Base-by-base conservation (phyloP, 164 flowering plant genomes). In the Kalanchoe fedtschenkoi region DNA sequence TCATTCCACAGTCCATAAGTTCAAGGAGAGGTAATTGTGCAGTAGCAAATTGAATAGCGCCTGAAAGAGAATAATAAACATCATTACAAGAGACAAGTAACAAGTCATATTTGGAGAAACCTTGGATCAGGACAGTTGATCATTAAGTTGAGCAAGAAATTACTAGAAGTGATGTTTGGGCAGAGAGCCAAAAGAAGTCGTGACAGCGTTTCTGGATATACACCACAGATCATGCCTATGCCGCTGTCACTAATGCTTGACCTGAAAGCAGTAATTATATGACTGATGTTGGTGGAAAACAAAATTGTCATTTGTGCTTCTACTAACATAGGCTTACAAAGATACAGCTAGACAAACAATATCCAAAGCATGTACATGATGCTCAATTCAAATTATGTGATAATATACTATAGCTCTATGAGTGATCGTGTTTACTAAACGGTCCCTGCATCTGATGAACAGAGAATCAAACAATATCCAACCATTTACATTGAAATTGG, bases 1-100 rank as follows among this genome's bases (percentile, higher is more conserved):
- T 80, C 96, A 86, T 89, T 41, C 99, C 99, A 74, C 99, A 95
- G 69, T 95, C 99, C 83, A 95, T 77, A 38, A 91, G 85, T 71
- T 86, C 91, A 58, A 95, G 81, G 64, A 72, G 80, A 38, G 97
- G 99, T 70, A 95, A 73, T 68, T 91, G 96, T 57, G 97, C 96
- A 29, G 96, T 68, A 8, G 99, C 99, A 80, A 95, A 91, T 63
- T 91, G 99, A 71, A 95, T 81, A 24, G 96, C 97, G 77, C 96
- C 99, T 91, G 78, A 63, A 66, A 69, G 44, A 47, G 66, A 51
- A 43, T 61, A 24, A 13, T 63, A 46, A 59, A 4, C 33, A 32
- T 43, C 39, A 6, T 7, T 4, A 6, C 11, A 8, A 33, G 15
- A 24, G 22, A 19, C 24, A 29, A 37, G 29, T 22, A 19, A 34